Evolutionary conservation across 768 basidiomycete species (phyloP).

Genomic region (Rhodotorula toruloides): DNA sequence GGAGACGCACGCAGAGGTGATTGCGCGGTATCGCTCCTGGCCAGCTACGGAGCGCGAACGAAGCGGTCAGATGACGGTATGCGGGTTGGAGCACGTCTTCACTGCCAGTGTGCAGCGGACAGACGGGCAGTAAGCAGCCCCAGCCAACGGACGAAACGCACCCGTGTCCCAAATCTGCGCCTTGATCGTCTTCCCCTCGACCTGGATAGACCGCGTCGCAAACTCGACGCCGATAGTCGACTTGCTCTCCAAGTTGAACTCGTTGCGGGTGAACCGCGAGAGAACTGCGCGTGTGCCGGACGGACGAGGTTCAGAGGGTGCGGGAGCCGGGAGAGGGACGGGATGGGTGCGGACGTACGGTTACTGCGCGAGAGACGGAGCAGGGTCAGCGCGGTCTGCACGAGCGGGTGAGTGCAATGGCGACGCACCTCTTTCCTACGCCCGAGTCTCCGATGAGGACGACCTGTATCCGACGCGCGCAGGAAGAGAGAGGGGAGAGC

Average conservation of each 20-base stretch:
- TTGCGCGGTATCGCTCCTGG: conserved; percentile 94
- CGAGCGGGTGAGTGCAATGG: not conserved
- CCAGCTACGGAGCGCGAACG: conserved; percentile 59
- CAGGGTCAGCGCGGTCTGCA: not conserved
- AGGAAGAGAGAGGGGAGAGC: not conserved
- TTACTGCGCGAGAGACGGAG: not conserved
- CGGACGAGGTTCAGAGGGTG: not conserved
- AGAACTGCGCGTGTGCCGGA: conserved; percentile 63
- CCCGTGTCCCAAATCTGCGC: conserved; percentile 99
- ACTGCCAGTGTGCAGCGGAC: not conserved
- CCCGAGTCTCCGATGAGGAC: conserved; percentile 99
- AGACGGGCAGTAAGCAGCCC: not conserved
- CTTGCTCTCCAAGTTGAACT: conserved; percentile 98
- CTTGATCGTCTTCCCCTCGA: conserved; percentile 96
- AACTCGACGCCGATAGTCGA: conserved; percentile 98
- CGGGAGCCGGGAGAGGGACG: not conserved
- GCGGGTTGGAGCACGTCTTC: no score
- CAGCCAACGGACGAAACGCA: conserved; percentile 42
- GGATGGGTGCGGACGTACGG: not conserved
- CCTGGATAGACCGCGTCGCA: conserved; percentile 86
- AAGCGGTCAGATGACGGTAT: not conserved
- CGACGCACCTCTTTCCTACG: conserved; percentile 98
- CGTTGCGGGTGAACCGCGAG: conserved; percentile 98
- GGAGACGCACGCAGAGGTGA: conserved; percentile 69
- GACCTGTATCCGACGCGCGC: conserved; percentile 59